phyloP scores from a whole-genome alignment of 345 rosid genomes.

The Eucalyptus regnans region DNA sequence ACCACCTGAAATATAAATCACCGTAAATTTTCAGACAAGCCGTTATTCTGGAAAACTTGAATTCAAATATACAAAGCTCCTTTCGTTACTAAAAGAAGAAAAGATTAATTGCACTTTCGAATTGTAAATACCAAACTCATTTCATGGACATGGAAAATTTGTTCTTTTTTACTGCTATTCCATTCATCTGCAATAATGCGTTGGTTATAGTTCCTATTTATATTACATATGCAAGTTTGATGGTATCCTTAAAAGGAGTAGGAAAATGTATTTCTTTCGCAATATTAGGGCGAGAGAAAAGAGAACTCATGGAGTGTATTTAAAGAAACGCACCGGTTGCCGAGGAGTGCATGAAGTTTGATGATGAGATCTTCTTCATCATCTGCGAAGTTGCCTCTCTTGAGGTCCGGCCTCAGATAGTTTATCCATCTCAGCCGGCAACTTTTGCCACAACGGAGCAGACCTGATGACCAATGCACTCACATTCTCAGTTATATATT shows the following conservation, averaged over 20 bases:
- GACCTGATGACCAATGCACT: slow-evolving; percentile 2
- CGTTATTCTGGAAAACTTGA: neutral
- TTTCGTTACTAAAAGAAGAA: neutral
- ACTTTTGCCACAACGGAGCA: slow-evolving; percentile 36
- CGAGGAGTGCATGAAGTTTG: slow-evolving; percentile 37
- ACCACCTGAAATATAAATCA: slow-evolving; percentile 19
- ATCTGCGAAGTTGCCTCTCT: slow-evolving; percentile 29
- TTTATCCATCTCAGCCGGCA: slow-evolving; percentile 39
- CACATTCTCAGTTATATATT: neutral
- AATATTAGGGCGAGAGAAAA: neutral
- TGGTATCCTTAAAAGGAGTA: neutral
- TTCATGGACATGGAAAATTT: neutral
- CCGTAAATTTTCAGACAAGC: neutral
- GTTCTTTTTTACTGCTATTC: neutral
- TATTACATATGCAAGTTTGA: neutral
- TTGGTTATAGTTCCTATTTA: neutral
- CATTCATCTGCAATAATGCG: neutral
- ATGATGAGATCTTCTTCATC: slow-evolving; percentile 44
- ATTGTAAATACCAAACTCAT: neutral
- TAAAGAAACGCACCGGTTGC: slow-evolving; percentile 16
- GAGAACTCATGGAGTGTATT: neutral
- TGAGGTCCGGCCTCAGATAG: slow-evolving; percentile 34
- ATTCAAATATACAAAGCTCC: neutral
- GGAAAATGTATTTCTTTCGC: neutral
- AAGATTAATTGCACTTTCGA: neutral